Evolutionary conservation across 306 rosid species (phyloP), one percentile per base, ranked within the genome.

Genomic region (Cicer chorassanicum): DNA sequence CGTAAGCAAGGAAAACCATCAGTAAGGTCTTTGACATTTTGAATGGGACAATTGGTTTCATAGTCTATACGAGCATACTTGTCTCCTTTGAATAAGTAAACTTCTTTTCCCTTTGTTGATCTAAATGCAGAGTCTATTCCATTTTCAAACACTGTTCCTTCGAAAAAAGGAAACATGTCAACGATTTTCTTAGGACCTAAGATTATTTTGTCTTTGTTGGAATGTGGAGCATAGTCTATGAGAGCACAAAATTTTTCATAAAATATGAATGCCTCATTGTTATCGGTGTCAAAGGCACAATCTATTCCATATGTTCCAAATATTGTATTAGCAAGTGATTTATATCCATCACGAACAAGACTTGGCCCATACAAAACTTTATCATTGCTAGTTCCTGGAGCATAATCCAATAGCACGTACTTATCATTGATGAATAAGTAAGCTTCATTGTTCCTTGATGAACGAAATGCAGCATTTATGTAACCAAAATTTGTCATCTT

Each of bases 141-240:
- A 55, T 8, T 2, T 55, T 56, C 55, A n/a, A 42, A 43, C 6
- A 57, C 9, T 0, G 43, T 72, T 19, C 4, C 6, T 3, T 42
- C 7, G 14, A 72, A 36, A 18, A 7, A 56, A 13, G 77, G 44
- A 43, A 72, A 72, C 53, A 63, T 49, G 19, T 61, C n/a, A 38
- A 38, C 1, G 41, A 74, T 74, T 16, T 50, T 5, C 9, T 0
- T 74, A 15, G 79, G 77, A 13, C 68, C 68, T 4, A 8, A 13
- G 15, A 56, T 21, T 40, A 70, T 53, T 16, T 14, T 54, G 51
- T 50, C 65, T 39, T 54, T 4, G 54, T 10, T 18, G 13, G 76
- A 15, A 41, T 63, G 19, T 1, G 76, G 42, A 41, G 76, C 66
- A 56, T 40, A 72, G n/a, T 72, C 66, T 40, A 72, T 41, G 1